Evolutionary conservation across 1,139 yeast genomes (phyloP), one percentile per base, ranked within the genome.

Genomic region (Yamadazyma membranifaciens): DNA sequence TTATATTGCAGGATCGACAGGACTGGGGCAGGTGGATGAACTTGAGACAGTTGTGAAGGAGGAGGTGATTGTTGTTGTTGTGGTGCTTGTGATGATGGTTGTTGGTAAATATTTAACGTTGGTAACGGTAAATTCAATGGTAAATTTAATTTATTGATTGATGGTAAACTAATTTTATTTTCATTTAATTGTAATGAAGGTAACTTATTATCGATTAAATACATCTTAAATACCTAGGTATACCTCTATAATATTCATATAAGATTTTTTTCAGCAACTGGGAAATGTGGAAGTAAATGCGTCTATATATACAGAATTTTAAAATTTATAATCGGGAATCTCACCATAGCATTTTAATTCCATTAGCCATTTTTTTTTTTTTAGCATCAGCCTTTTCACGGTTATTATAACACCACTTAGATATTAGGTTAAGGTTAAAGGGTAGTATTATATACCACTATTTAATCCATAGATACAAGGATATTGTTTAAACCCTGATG

Each of bases 131-230:
- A 22, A 25, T 29, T 29, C 5, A 36, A 27, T 2, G 43, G 43
- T 31, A 40, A 37, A 17, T 40, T 40, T 10, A 40, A 34, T 24
- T 40, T 40, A 32, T 48, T 50, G 25, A 54, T 54, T 9, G 57
- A 50, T 12, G 56, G 56, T 31, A 52, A 45, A 10, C 31, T 37
- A 7, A 43, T 39, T 15, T 38, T 39, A n/a, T 33, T 36, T 9
- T 32, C 30, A 46, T 50, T 57, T 41, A 62, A 56, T 37, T 59
- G 63, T 37, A 64, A 62, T 36, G 64, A 57, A 9, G 69, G 69
- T 25, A 61, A 52, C 40, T 51, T 37, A 33, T 42, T 38, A 29
- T 36, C 35, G n/a, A 36, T 26, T 31, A 36, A 26, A 12, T 37
- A 27, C 37, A 32, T 33, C 31, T 11, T 34, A 20, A 20, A 20